Conservation (phyloP, 176 grass and related monocot genomes). For the Hyparrhenia diplandra region DNA sequence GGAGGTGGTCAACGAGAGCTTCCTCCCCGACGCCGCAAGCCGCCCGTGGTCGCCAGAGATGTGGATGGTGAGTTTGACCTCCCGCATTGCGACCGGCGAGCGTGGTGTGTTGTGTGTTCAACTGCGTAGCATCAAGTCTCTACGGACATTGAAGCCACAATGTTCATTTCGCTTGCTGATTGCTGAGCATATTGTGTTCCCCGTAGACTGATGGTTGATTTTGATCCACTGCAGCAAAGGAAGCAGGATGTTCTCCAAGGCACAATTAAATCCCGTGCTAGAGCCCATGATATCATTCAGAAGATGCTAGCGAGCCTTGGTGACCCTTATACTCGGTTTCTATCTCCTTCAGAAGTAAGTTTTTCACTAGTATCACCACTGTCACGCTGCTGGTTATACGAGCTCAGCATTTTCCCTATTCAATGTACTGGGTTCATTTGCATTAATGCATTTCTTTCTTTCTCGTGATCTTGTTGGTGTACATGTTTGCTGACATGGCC, state of each 20-base stretch:
- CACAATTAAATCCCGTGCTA: constrained; percentile 71
- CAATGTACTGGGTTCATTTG: not conserved
- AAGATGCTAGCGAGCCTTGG: constrained; percentile 89
- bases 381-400: not conserved
- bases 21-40: constrained; percentile 58
- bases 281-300: constrained; percentile 71
- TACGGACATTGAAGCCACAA: not conserved
- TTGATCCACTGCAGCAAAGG: constrained; percentile 52
- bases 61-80: constrained; percentile 51
- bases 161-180: not conserved
- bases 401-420: not conserved
- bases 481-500: not conserved
- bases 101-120: not conserved
- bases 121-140: not conserved
- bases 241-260: constrained; percentile 73
- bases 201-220: constrained; percentile 19
- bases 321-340: constrained; percentile 89
- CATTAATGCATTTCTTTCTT: not conserved
- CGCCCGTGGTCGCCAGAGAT: constrained; percentile 73
- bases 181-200: not conserved
- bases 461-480: not conserved
- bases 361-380: not conserved
- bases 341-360: constrained; percentile 79
- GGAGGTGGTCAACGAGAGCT: constrained; percentile 89
- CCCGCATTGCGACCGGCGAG: not conserved